Base-by-base conservation (phyloP, 345 rosid species). In the Eucalyptus regnans region DNA sequence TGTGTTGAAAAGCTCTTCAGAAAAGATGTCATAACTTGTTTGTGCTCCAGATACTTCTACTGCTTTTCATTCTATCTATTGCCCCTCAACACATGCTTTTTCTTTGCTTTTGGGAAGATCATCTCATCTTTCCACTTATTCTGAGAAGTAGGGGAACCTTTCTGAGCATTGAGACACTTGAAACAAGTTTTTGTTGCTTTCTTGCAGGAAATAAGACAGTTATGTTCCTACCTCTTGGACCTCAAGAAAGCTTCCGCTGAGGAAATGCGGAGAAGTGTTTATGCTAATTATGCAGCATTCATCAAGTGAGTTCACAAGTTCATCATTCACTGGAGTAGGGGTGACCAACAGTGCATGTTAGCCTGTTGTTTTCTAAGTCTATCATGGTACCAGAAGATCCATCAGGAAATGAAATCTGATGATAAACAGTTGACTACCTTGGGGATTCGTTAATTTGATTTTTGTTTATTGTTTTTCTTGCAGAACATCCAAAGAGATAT, bases 401-500 rank as follows among this genome's bases (percentile, higher is more conserved):
- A 9, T 41, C 14, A 20, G 48, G 84, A 76, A 37, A 41, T 41
- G 84, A 76, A 76, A 41, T 76, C 84, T 76, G 29, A 76, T 41
- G 84, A 76, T 76, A 20, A 25, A 44, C 84, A 41, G 84, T 41
- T 22, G 8, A 41, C 79, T 37, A 33, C 48, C 15, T 49, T 7
- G 60, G 18, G 50, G 22, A 50, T 50, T 49, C 6, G 13, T 48
- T 52, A 31, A 64, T 51, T 52, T 16, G 25, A 56, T 62, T 54
- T 88, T 41, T 50, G 66, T 41, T 27, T 23, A 10, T 85, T 89
- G 43, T 83, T 14, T 71, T 60, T 51, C 44, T 89, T 88, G 92
- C 94, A 98, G 99, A 49, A 98, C 99, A 27, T 98, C 99, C 1
- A 98, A 95, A 91, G 99, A 98, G 95, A 98, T 98, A 94, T 98